A percentile compares a stretch with the other conserved stretches of the same genome.
These are phyloP conservation scores for Exsudoporus floridanus DNA, from an alignment of 1,284 basidiomycete species.

Conservation along the genomic window DNA sequence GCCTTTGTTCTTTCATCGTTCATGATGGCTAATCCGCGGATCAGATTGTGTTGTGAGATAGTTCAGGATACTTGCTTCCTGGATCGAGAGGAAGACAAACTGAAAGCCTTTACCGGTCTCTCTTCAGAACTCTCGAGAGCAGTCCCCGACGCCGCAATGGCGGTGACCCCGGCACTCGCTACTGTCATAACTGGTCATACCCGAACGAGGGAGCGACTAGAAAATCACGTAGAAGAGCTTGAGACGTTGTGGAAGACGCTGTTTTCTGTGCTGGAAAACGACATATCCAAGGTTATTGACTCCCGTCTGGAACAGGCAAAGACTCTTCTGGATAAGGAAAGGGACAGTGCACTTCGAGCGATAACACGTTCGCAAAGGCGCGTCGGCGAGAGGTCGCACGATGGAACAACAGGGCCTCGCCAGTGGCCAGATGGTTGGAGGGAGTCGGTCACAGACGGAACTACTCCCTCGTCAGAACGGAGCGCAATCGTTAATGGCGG, in stretches of 20 bases:
- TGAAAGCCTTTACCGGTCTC: constrained; percentile 47
- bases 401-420: constrained; percentile 9
- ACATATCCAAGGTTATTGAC: constrained; percentile 42
- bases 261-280: constrained; percentile 41
- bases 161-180: constrained; percentile 46
- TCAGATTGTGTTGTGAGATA: constrained; percentile 46
- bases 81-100: constrained; percentile 41
- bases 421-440: constrained; percentile 18
- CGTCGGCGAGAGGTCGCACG: constrained; percentile 5
- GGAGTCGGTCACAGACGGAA: constrained; percentile 17
- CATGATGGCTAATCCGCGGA: constrained; percentile 11
- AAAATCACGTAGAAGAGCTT: constrained; percentile 40
- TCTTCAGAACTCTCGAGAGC: constrained; percentile 47
- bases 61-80: constrained; percentile 43
- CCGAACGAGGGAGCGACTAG: constrained; percentile 42
- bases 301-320: constrained; percentile 40
- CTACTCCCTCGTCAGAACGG: constrained; percentile 15
- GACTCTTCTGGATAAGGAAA: constrained; percentile 38
- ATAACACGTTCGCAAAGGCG: constrained; percentile 23
- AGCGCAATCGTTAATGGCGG: constrained; percentile 9
- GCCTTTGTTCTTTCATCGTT: constrained; percentile 13
- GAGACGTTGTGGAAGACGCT: constrained; percentile 45
- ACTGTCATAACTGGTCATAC: constrained; percentile 44
- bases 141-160: constrained; percentile 40
- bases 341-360: constrained; percentile 24